Conservation (phyloP, 306 rosid genomes). For the Quercus bicolor region DNA sequence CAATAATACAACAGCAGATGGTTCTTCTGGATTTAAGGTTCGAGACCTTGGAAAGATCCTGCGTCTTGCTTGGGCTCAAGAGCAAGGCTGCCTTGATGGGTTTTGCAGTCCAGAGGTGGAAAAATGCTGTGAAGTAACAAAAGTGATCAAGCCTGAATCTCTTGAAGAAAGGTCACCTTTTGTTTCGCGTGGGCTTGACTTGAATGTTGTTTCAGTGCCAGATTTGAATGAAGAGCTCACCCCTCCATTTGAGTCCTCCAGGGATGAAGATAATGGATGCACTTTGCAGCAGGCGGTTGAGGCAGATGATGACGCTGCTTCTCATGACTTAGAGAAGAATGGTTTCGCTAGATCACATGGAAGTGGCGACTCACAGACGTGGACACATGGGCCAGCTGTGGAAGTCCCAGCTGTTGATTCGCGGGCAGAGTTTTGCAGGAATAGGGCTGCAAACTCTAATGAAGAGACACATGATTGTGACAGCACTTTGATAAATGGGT, state of each 20-base stretch:
- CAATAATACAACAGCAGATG: conserved; percentile 39
- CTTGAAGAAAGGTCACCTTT: conserved; percentile 51
- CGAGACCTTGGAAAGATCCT: conserved; percentile 86
- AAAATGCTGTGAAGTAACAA: conserved; percentile 66
- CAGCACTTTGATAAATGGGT: conserved; percentile 87
- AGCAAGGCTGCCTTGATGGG: conserved; percentile 66
- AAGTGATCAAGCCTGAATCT: conserved; percentile 51
- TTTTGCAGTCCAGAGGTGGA: conserved; percentile 65
- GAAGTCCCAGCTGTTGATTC: conserved; percentile 95
- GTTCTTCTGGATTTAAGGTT: conserved; percentile 75
- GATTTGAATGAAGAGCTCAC: conserved; percentile 94
- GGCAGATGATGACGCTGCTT: conserved; percentile 92
- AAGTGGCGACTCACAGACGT: conserved; percentile 91
- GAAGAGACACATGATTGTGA: conserved; percentile 94
- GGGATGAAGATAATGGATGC: conserved; percentile 92
- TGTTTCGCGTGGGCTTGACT: conserved; percentile 75
- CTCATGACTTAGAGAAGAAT: conserved; percentile 69
- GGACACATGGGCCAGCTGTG: conserved; percentile 57
- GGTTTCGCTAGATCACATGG: conserved; percentile 78
- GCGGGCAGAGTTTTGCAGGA: conserved; percentile 55
- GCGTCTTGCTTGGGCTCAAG: conserved; percentile 81
- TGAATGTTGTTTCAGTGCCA: conserved; percentile 84
- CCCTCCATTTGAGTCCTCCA: conserved; percentile 90
- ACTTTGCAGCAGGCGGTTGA: conserved; percentile 86
- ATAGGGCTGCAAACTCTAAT: conserved; percentile 56